Evolutionary conservation across 495 filamentous ascomycete species (phyloP), one percentile per base, ranked within the genome.

Genomic region (Immersiella caudata): DNA sequence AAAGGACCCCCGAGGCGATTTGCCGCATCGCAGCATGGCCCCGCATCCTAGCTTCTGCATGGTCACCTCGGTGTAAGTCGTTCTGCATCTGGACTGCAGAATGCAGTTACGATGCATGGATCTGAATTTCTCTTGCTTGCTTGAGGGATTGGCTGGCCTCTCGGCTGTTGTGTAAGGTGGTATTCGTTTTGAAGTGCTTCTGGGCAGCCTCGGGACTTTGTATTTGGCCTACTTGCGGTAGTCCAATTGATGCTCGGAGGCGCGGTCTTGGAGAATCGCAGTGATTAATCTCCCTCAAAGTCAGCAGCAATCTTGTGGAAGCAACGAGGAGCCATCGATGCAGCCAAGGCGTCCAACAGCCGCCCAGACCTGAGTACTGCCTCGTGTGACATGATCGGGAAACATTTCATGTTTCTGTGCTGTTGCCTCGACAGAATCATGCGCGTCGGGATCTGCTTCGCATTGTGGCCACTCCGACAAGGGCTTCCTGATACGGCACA

Each of bases 81-180:
- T 24, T 18, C 16, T 46, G 52, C 21, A 55, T 26, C n/a, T 26
- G 20, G 52, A 22, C 52, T 55, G 21, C 52, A 26, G 6, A 14
- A 6, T 55, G 52, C 52, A 55, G 52, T 55, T 52, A n/a, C 16
- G 20, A 55, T 55, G 52, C 52, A 55, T 6, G 21, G 52, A 11
- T 8, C 21, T 26, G 20, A 6, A 6, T 24, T 54, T 24, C 50
- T 54, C 16, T 24, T 6, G 18, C 18, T 7, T 54, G 50, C 50
- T 20, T n/a, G 33, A 36, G 33, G 33, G 33, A 36, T 36, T 36
- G 33, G 33, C 33, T 36, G 12, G 33, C 6, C 14, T 26, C 12
- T 59, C 56, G 25, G 56, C 56, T 59, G 56, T 59, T 59, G 56
- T 33, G 56, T 33, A 22, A 59, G 22, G 56, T 59, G 25, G 56